These are phyloP conservation scores for Vigna trinervia DNA, from an alignment of 306 rosid species.

Conservation along the genomic window DNA sequence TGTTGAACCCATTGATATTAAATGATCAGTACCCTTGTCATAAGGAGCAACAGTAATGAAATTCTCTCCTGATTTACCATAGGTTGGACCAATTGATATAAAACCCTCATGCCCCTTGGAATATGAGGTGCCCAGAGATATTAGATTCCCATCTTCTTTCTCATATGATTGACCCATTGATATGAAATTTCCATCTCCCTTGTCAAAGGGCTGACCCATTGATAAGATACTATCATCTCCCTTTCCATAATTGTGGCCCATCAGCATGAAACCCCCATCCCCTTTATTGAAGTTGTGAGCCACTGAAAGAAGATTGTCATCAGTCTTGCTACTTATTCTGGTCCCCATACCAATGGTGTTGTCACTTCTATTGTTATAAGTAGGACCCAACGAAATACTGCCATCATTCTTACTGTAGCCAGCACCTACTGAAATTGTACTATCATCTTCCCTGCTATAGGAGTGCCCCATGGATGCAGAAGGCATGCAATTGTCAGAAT, in stretches of 20 bases:
- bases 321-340: constrained; percentile 60
- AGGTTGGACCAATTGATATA: constrained; percentile 65
- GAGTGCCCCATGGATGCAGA: constrained; percentile 61
- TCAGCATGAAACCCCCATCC: constrained; percentile 65
- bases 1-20: constrained; percentile 62
- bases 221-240: constrained; percentile 61
- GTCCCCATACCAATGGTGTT: constrained; percentile 57
- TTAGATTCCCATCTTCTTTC: constrained; percentile 63
- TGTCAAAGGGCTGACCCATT: constrained; percentile 71
- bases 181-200: constrained; percentile 73
- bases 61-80: constrained; percentile 64
- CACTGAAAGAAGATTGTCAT: constrained; percentile 62
- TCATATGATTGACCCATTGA: constrained; percentile 81
- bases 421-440: constrained; percentile 59
- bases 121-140: constrained; percentile 71
- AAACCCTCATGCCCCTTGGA: constrained; percentile 69
- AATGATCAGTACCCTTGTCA: constrained; percentile 59
- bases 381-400: constrained; percentile 61
- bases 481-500: constrained; percentile 65
- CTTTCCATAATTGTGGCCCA: constrained; percentile 80
- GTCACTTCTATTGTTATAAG: constrained; percentile 58
- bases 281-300: constrained; percentile 74
- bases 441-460: constrained; percentile 57
- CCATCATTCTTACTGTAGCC: constrained; percentile 61
- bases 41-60: constrained; percentile 68